Percentiles rank a stretch among this genome's conserved stretches.
phyloP scores from a whole-genome alignment of 257 asterid species.

The Voacanga thouarsii region DNA sequence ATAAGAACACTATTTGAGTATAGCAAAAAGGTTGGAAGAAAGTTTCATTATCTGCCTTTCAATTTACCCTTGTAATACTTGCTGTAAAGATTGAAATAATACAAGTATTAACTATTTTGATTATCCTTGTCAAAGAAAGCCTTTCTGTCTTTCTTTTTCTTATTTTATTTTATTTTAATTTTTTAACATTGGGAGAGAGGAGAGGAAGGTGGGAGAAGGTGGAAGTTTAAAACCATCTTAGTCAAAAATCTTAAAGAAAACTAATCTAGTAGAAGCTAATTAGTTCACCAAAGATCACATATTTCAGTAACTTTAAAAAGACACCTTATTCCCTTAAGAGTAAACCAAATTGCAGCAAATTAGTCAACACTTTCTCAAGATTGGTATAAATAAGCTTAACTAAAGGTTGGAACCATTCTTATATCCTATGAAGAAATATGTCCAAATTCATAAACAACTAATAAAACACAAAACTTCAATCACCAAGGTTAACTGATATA shows the following conservation, averaged over 20 bases:
- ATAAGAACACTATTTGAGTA: neutral
- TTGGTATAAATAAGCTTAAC: neutral
- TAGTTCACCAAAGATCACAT: neutral
- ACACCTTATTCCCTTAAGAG: neutral
- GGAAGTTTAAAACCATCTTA: neutral
- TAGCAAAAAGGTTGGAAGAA: neutral
- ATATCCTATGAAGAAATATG: neutral
- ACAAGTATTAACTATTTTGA: neutral
- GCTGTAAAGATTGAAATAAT: neutral
- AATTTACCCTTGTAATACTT: conserved; percentile 7
- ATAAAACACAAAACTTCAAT: neutral
- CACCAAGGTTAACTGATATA: neutral
- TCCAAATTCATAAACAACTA: neutral
- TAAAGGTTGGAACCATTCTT: neutral
- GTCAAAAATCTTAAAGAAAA: neutral
- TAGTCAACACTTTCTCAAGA: neutral
- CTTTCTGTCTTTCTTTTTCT: neutral
- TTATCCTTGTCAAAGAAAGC: neutral
- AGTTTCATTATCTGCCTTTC: neutral
- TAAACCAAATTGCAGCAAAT: neutral
- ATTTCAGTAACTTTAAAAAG: neutral
- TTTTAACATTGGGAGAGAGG: no score
- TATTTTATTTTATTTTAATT: no score
- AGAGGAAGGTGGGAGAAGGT: neutral
- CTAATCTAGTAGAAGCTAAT: neutral